Base-by-base conservation (phyloP, 768 basidiomycete species). In the Inosperma sp. region DNA sequence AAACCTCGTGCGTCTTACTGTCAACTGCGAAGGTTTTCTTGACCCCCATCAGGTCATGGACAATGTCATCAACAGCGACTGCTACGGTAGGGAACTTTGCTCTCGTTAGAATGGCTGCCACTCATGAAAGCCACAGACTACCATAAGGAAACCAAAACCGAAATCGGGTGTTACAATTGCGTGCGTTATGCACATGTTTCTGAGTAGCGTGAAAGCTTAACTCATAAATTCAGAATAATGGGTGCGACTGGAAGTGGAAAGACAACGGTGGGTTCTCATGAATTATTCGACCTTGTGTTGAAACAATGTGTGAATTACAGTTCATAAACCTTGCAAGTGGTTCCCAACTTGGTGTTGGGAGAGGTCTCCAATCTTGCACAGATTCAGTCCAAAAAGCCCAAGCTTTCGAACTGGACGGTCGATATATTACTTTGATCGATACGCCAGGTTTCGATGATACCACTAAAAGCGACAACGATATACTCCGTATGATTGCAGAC, bases 401-500 rank as follows among this genome's bases (percentile, higher is more conserved):
- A 6, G 64, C 73, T 0, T 78, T 81, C 56, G 55, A 64, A 22
- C 59, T 79, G 9, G 72, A 76, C 40, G 76, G 71, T 4, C 62
- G 62, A n/a, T 59, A 47, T n/a, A 66, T 82, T 22, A 72, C 64
- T 0, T 59, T 83, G n/a, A 72, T 83, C 45, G 82, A 83, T 55
- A 83, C 81, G 0, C 81, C 81, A 0, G 81, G 81, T 4, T 82
- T 82, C 48, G 81, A 81, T 53, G 79, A 82, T 57, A 76, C 78
- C 1, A 68, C 61, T 4, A 68, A 66, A 37, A 75, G 69, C 39
- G 79, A 80, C 43, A 68, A 72, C 0, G 75, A 75, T 12, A 63
- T 81, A 12, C 62, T 80, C 33, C 72, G 68, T 36, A 71, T 77
- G 69, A 79, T 81, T 27, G 73, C 79, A 2, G 52, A 73, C 40